Conservation (phyloP, 805 yeast genomes). For the Sugiyamaella floridensis region DNA sequence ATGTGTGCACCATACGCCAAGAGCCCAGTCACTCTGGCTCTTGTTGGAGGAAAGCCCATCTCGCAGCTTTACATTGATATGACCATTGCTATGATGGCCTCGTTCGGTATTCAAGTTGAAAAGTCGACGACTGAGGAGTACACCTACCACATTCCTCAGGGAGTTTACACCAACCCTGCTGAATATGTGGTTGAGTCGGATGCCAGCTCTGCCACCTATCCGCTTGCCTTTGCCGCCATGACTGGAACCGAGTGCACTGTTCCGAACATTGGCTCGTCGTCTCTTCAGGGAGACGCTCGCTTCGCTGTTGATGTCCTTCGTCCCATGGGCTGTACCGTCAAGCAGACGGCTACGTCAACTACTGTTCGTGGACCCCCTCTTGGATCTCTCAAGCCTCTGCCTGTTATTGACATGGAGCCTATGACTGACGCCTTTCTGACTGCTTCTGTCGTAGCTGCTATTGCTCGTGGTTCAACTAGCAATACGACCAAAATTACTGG, state of each 20-base stretch:
- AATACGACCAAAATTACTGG: slow-evolving; percentile 76
- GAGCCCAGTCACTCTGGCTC: slow-evolving; percentile 75
- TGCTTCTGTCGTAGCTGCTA: slow-evolving; percentile 95
- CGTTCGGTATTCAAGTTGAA: slow-evolving; percentile 75
- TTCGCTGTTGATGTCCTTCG: slow-evolving; percentile 87
- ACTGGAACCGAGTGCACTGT: slow-evolving; percentile 89
- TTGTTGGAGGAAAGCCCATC: slow-evolving; percentile 95
- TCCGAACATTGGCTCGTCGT: slow-evolving; percentile 87
- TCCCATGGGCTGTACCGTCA: slow-evolving; percentile 93
- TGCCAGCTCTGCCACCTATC: slow-evolving; percentile 97
- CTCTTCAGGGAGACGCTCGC: slow-evolving; percentile 95
- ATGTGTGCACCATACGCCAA: slow-evolving; percentile 98
- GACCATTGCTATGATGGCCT: slow-evolving; percentile 93
- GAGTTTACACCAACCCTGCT: slow-evolving; percentile 67
- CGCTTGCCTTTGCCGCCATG: slow-evolving; percentile 94
- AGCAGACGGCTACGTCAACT: slow-evolving; percentile 76
- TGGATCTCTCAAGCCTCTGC: slow-evolving; percentile 62
- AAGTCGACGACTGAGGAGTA: slow-evolving; percentile 63
- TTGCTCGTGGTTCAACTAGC: slow-evolving; percentile 48
- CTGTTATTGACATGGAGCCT: slow-evolving; percentile 93
- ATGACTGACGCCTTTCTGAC: slow-evolving; percentile 99
- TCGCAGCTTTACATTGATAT: slow-evolving; percentile 93
- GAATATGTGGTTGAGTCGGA: slow-evolving; percentile 92
- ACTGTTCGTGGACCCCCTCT: slow-evolving; percentile 84
- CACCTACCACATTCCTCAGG: slow-evolving; percentile 88